Evolutionary conservation across 2,329 filamentous ascomycete species (phyloP), one percentile per base, ranked within the genome.

Genomic region (Fusarium sarcochroum): DNA sequence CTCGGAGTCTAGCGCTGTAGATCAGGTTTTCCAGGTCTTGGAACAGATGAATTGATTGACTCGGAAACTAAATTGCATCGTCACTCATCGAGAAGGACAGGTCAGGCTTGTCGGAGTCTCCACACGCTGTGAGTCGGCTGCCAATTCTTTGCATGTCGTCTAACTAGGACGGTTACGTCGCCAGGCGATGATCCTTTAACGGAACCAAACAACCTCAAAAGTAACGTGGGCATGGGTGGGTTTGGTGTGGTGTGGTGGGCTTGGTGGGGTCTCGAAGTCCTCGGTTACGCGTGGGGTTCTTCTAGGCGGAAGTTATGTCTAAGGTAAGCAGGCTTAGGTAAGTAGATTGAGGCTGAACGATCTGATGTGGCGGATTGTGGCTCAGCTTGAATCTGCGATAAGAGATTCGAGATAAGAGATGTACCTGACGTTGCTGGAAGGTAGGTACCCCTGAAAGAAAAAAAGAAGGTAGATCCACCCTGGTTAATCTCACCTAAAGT

Each of bases 361-460:
- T 23, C 15, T 23, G 38, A 30, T 58, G 42, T 63, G 61, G 61
- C 58, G 20, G 21, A 13, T 6, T 13, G 11, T 41, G 46, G 53
- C 50, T 9, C 13, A 20, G 6, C 25, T 18, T 20, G n/a, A 32
- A 18, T 40, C 47, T 35, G 11, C 30, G 54, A 46, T 46, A 46
- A 51, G 46, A 37, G 35, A 27, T 34, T 13, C 2, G 18, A 32
- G 47, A 37, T 66, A 50, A 27, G 46, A 64, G 35, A 32, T n/a
- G n/a, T 21, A 21, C 37, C 30, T 68, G 63, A 68, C 44, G 48
- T 45, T 41, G n/a, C 30, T 38, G 50, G 35, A 46, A 48, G 37
- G 47, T 67, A 48, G 37, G 47, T 67, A 71, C 70, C 72, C 72
- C 71, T 74, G 70, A 60, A 47, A 41, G 20, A 60, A 63, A 69